Percentiles rank a stretch among this genome's conserved stretches.
Conservation (phyloP, 257 asterid species). For the Parsonsia alboflavescens region DNA sequence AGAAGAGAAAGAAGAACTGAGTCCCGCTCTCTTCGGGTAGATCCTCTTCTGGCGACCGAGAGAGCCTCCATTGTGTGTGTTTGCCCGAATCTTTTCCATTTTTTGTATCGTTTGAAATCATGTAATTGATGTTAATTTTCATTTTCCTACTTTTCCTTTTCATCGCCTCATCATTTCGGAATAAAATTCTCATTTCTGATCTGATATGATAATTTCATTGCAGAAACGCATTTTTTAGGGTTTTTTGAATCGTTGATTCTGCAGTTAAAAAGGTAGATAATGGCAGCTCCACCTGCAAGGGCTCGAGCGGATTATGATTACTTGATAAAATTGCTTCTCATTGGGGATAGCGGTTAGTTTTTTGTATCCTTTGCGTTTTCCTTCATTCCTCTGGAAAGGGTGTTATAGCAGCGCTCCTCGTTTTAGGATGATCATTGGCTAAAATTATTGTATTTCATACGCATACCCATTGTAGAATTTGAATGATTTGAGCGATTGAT, state of each 20-base stretch:
- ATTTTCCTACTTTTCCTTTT: not conserved
- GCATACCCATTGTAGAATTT: not conserved
- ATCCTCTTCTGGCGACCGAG: not conserved
- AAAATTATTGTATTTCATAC: not conserved
- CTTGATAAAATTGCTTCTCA: slow-evolving; percentile 45
- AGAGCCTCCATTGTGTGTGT: not conserved
- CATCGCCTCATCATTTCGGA: no score
- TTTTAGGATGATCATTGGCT: not conserved
- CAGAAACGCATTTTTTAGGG: slow-evolving; percentile 19
- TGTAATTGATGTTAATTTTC: not conserved
- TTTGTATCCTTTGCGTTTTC: not conserved
- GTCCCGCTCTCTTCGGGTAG: slow-evolving; percentile 6
- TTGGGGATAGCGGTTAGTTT: slow-evolving; percentile 52
- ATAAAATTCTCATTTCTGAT: slow-evolving; percentile 2
- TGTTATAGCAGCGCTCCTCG: not conserved
- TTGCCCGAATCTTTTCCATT: not conserved
- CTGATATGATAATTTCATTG: not conserved
- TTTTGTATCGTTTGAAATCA: not conserved
- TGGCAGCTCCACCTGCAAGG: slow-evolving; percentile 60
- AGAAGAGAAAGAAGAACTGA: not conserved
- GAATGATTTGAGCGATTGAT: not conserved
- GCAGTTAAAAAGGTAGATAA: slow-evolving; percentile 2
- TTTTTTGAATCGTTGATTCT: slow-evolving; percentile 11
- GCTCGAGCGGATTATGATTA: slow-evolving; percentile 59
- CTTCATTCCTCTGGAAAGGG: not conserved